Evolutionary conservation across 768 basidiomycete species (phyloP).

Genomic region (Russula brevipes): DNA sequence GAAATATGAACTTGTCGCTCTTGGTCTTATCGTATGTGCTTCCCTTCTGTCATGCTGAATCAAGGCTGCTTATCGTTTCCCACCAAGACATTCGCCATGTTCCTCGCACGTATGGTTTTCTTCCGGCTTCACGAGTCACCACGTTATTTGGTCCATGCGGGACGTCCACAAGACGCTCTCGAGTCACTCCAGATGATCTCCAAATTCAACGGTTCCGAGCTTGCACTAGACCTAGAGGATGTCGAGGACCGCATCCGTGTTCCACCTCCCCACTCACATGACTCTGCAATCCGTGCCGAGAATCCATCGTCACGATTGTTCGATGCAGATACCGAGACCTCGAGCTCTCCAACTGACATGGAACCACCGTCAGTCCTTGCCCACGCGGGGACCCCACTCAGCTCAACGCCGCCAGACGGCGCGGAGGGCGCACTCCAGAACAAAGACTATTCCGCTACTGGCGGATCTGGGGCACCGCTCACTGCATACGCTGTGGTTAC

Average conservation of each 20-base stretch:
- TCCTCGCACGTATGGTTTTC: slow-evolving; percentile 78
- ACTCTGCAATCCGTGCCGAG: not conserved
- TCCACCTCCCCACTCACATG: not conserved
- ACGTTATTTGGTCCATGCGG: slow-evolving; percentile 85
- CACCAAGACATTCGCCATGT: slow-evolving; percentile 78
- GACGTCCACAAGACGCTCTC: slow-evolving; percentile 78
- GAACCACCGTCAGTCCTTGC: not conserved
- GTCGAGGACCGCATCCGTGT: slow-evolving; percentile 46
- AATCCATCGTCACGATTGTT: not conserved
- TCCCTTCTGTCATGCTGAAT: not conserved
- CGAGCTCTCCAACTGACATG: not conserved
- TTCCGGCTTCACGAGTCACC: slow-evolving; percentile 95
- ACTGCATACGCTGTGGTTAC: not conserved
- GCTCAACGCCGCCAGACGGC: not conserved
- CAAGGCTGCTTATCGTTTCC: not conserved
- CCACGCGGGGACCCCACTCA: slow-evolving; percentile 7
- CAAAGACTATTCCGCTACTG: slow-evolving; percentile 24
- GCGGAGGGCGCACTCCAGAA: slow-evolving; percentile 1
- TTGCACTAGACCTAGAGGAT: slow-evolving; percentile 64
- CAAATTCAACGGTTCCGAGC: slow-evolving; percentile 72
- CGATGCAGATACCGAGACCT: slow-evolving; percentile 3
- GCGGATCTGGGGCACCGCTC: slow-evolving; percentile 29
- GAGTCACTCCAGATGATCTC: slow-evolving; percentile 81
- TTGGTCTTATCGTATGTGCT: slow-evolving; percentile 75
- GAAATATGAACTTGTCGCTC: slow-evolving; percentile 72